Conservation (phyloP, 192 early-diverging fungal genomes). For the Chytriomyces hyalinus region DNA sequence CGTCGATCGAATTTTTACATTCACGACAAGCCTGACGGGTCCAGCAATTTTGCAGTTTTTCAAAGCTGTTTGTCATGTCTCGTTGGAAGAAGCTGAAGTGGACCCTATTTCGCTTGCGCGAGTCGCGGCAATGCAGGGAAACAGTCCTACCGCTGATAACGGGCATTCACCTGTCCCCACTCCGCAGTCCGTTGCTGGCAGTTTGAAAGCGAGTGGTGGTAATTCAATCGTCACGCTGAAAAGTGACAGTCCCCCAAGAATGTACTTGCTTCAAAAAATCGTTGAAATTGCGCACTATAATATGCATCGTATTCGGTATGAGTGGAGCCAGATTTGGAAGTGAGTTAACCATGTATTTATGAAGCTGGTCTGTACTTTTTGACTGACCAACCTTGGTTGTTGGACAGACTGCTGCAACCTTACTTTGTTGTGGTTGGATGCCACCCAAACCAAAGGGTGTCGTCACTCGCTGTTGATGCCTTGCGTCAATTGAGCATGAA, state of each 20-base stretch:
- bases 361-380: not conserved
- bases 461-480: slow-evolving; percentile 89
- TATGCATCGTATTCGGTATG: slow-evolving; percentile 92
- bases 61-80: slow-evolving; percentile 78
- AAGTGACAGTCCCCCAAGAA: slow-evolving; percentile 61
- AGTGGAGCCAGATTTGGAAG: slow-evolving; percentile 92
- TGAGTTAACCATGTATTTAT: slow-evolving; percentile 15
- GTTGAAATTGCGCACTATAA: slow-evolving; percentile 98
- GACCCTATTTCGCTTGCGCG: slow-evolving; percentile 51
- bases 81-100: slow-evolving; percentile 83
- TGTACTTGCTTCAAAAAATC: slow-evolving; percentile 92
- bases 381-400: slow-evolving; percentile 58
- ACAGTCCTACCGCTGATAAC: slow-evolving; percentile 40
- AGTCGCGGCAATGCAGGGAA: not conserved
- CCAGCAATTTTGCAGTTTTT: slow-evolving; percentile 90
- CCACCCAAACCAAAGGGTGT: slow-evolving; percentile 80
- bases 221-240: slow-evolving; percentile 22
- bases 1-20: slow-evolving; percentile 86
- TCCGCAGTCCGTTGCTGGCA: slow-evolving; percentile 10
- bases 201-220: not conserved
- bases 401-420: slow-evolving; percentile 50
- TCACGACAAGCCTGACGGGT: slow-evolving; percentile 77
- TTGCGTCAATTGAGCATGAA: slow-evolving; percentile 91
- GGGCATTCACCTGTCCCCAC: slow-evolving; percentile 24
- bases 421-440: slow-evolving; percentile 88